phyloP scores from a whole-genome alignment of 352 stramenopile genomes.

The Phytophthora tentaculata region DNA sequence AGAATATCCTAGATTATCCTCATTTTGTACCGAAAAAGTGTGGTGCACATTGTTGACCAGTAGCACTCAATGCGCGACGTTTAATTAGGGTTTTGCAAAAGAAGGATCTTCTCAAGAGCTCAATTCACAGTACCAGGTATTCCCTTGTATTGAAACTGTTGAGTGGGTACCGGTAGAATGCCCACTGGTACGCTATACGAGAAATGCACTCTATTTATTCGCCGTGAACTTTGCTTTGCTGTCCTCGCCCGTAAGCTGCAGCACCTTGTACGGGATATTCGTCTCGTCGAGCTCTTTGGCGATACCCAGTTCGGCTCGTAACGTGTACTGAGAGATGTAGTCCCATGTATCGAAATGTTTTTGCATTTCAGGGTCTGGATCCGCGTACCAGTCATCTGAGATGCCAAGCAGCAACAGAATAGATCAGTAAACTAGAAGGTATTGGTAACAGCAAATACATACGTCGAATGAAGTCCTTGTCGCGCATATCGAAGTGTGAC shows the following conservation, averaged over 20 bases:
- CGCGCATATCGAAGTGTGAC: constrained; percentile 84
- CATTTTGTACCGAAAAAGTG: too few relatives aligned
- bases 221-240: constrained; percentile 42
- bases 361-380: constrained; percentile 75
- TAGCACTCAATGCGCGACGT: too few relatives aligned
- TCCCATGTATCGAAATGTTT: constrained; percentile 90
- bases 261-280: constrained; percentile 88
- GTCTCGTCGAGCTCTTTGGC: constrained; percentile 85
- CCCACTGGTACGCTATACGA: background rate
- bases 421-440: constrained; percentile 7
- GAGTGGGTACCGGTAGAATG: background rate
- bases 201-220: constrained; percentile 30
- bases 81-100: too few relatives aligned
- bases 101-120: too few relatives aligned
- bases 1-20: too few relatives aligned
- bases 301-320: constrained; percentile 82
- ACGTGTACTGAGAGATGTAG: constrained; percentile 85
- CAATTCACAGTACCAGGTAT: too few relatives aligned
- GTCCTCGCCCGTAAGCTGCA: constrained; percentile 82
- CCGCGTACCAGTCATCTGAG: constrained; percentile 81
- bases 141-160: background rate
- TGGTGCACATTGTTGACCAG: too few relatives aligned
- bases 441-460: constrained; percentile 31
- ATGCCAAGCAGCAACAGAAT: background rate
- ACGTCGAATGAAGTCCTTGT: constrained; percentile 89